Evolutionary conservation across 2,329 filamentous ascomycete genomes (phyloP).

Genomic region (Pseudohalonectria lignicola): DNA sequence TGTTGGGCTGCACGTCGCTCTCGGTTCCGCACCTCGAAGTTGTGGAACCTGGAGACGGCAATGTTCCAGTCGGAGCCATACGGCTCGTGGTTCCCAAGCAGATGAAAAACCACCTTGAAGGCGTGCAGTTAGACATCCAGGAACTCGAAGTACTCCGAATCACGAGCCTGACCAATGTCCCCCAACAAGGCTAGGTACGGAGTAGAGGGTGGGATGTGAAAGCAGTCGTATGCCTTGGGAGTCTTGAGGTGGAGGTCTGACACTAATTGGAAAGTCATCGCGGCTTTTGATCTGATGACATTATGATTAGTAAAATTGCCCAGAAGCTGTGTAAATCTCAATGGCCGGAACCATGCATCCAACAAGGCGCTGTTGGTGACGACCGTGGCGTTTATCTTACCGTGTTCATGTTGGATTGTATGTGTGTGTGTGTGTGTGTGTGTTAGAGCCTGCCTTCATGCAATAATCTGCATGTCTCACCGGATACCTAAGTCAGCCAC

Average conservation of each 20-base stretch:
- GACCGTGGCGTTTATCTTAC: too few species aligned
- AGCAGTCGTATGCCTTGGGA: constrained; percentile 35
- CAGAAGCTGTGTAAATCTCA: too few species aligned
- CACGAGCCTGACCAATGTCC: constrained; percentile 38
- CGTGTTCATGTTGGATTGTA: too few species aligned
- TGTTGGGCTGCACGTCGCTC: too few species aligned
- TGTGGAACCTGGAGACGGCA: constrained; percentile 15
- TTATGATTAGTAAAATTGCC: too few species aligned
- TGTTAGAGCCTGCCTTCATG: too few species aligned
- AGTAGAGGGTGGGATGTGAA: constrained; percentile 32
- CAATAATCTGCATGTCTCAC: too few species aligned
- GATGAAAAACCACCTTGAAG: constrained; percentile 38
- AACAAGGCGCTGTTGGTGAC: too few species aligned
- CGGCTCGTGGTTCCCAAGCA: constrained; percentile 47
- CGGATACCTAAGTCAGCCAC: too few species aligned
- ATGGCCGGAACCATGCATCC: too few species aligned
- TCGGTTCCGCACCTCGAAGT: constrained; percentile 17
- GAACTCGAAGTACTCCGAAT: constrained; percentile 32
- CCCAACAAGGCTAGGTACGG: constrained; percentile 44
- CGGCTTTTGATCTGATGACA: too few species aligned
- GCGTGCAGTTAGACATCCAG: constrained; percentile 32
- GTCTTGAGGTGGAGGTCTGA: constrained; percentile 47
- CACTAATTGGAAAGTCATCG: constrained; percentile 31
- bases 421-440: too few species aligned
- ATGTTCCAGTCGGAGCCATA: constrained; percentile 28